Conservation (phyloP, 805 yeast species). For the Lachancea kluyveri region DNA sequence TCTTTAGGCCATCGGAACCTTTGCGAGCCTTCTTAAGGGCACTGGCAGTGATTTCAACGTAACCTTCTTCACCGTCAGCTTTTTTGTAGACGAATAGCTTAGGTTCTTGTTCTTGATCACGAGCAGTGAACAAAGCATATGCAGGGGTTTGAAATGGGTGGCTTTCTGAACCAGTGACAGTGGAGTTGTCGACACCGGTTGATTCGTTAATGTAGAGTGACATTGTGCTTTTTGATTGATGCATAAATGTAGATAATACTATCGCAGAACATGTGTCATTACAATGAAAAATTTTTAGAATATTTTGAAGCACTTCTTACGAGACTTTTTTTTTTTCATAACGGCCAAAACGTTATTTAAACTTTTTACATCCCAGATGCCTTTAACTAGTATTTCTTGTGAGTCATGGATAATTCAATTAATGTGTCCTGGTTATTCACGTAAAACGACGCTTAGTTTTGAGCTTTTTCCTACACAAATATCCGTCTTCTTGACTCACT, state of each 20-base stretch:
- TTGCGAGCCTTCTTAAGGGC: slow-evolving; percentile 95
- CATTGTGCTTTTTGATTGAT: slow-evolving; percentile 10
- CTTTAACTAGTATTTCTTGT: no score
- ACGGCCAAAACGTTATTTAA: no score
- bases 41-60: slow-evolving; percentile 75
- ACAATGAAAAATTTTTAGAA: slow-evolving; percentile 2
- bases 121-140: slow-evolving; percentile 52
- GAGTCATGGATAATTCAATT: no score
- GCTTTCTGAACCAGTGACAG: slow-evolving; percentile 56
- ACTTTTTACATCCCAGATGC: no score
- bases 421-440: no score
- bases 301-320: no score
- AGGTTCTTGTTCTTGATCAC: slow-evolving; percentile 38
- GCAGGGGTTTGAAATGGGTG: slow-evolving; percentile 80
- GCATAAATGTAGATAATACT: background rate
- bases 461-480: no score
- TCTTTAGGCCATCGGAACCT: slow-evolving; percentile 87
- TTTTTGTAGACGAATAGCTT: slow-evolving; percentile 56
- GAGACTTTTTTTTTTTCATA: no score
- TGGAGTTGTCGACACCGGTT: slow-evolving; percentile 57
- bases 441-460: no score
- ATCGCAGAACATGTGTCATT: background rate
- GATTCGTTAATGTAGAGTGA: slow-evolving; percentile 66
- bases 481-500: no score
- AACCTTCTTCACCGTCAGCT: slow-evolving; percentile 39